Conservation (phyloP, 23 red algal genomes). For the Chondrus crispus region DNA sequence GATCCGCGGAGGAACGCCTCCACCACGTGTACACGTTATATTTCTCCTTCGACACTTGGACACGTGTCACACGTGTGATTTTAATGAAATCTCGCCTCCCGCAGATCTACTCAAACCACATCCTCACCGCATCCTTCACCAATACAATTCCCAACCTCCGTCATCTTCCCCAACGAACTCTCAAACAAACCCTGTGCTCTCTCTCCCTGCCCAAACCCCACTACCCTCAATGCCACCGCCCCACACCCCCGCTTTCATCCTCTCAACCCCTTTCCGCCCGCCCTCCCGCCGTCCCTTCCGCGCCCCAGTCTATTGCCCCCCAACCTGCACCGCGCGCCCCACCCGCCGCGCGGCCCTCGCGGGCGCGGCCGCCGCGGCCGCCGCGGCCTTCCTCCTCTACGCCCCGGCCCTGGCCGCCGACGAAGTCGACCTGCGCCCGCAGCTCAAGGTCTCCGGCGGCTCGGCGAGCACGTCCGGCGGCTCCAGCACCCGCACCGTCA, state of each 20-base stretch:
- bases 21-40: too few species aligned
- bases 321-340: background rate
- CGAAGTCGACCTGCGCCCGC: conserved; percentile 34
- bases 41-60: too few species aligned
- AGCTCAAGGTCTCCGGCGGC: conserved; percentile 74
- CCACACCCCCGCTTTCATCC: background rate
- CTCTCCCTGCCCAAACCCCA: background rate
- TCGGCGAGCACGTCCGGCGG: conserved; percentile 76
- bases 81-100: too few species aligned
- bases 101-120: too few species aligned
- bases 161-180: too few species aligned
- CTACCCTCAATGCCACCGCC: background rate
- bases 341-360: background rate
- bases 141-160: too few species aligned
- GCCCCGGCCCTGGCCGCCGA: background rate
- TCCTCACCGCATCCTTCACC: too few species aligned
- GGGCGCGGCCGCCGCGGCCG: conserved; percentile 32
- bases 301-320: background rate
- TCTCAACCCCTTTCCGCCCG: background rate
- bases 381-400: background rate
- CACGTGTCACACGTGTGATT: too few species aligned
- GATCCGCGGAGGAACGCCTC: too few species aligned
- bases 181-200: too few species aligned
- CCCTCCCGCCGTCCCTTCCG: background rate
- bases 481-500: conserved; percentile 32